Evolutionary conservation across 2,329 filamentous ascomycete species (phyloP).

Genomic region (Alternaria brassicae): DNA sequence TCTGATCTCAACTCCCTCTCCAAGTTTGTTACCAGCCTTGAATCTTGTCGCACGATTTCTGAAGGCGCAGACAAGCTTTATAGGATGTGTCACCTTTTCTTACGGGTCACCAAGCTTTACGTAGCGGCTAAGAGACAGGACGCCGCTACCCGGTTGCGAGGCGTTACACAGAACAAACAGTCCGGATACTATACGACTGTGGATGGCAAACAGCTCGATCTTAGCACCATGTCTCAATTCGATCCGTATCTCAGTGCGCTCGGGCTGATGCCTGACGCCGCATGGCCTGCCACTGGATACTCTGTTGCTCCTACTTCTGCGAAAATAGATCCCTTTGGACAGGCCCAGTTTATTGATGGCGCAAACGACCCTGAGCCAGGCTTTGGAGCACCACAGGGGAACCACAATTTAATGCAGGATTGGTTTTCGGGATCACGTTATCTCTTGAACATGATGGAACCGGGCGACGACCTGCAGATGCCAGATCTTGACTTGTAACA

Average conservation of each 20-base stretch:
- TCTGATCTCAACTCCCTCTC: constrained; percentile 63
- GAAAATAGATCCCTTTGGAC: constrained; percentile 18
- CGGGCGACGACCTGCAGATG: constrained; percentile 57
- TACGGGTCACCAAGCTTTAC: constrained; percentile 67
- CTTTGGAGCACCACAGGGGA: constrained; percentile 14
- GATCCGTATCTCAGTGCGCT: constrained; percentile 70
- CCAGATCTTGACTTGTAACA: constrained; percentile 31
- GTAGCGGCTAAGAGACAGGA: constrained; percentile 65
- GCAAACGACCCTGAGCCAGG: constrained; percentile 6
- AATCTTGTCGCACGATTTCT: constrained; percentile 60
- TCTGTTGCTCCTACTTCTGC: constrained; percentile 1
- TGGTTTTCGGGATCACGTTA: constrained; percentile 72
- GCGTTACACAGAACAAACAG: constrained; percentile 9
- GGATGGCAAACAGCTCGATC: constrained; percentile 25
- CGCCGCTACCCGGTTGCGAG: constrained; percentile 16
- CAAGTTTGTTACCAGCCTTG: constrained; percentile 64
- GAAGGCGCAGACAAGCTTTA: constrained; percentile 67
- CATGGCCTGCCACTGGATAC: constrained; percentile 28
- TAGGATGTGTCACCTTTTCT: constrained; percentile 68
- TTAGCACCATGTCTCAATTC: constrained; percentile 54
- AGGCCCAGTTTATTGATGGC: neutral
- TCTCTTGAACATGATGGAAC: constrained; percentile 69
- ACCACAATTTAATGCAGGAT: constrained; percentile 61
- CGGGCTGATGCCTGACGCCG: constrained; percentile 62
- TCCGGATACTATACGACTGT: constrained; percentile 23